phyloP scores from a whole-genome alignment of 2,329 filamentous ascomycete species.

The Tolypocladium capitatum region DNA sequence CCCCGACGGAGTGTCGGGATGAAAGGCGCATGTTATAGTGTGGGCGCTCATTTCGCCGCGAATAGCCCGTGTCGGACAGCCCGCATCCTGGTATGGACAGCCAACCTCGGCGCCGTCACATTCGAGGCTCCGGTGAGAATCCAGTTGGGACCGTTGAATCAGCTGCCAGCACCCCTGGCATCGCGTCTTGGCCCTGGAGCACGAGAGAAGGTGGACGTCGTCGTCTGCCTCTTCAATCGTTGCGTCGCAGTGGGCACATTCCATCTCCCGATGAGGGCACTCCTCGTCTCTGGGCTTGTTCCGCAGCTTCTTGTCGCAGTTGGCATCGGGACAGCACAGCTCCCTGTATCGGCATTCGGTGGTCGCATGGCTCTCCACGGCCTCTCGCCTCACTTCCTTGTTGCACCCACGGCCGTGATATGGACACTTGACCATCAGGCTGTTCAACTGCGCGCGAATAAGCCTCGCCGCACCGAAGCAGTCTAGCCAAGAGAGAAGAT shows the following conservation, averaged over 20 bases:
- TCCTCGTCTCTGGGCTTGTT: conserved; percentile 35
- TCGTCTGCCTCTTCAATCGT: conserved; percentile 31
- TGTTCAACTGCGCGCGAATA: conserved; percentile 47
- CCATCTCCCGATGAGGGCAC: conserved; percentile 39
- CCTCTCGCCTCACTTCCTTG: conserved; percentile 35
- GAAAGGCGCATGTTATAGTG: conserved; percentile 34
- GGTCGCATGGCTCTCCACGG: conserved; percentile 41
- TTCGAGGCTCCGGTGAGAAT: conserved; percentile 30
- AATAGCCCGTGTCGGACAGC: conserved; percentile 20
- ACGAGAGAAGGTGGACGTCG: conserved; percentile 24
- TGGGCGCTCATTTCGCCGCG: conserved; percentile 30
- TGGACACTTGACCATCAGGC: conserved; percentile 44
- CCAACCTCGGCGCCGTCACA: conserved; percentile 39
- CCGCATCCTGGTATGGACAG: conserved; percentile 28
- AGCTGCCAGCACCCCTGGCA: conserved; percentile 36
- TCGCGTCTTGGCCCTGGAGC: conserved; percentile 31
- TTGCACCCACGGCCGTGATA: conserved; percentile 37
- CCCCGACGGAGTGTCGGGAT: conserved; percentile 33
- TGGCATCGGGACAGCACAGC: conserved; percentile 40
- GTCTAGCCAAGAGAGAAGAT: conserved; percentile 23
- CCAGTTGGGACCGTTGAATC: conserved; percentile 30
- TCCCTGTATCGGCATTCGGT: conserved; percentile 42
- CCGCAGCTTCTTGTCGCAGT: conserved; percentile 37
- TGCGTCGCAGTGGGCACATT: conserved; percentile 41
- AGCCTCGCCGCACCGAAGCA: conserved; percentile 31